Conservation (phyloP, 805 yeast genomes). For the Torulaspora indica region DNA sequence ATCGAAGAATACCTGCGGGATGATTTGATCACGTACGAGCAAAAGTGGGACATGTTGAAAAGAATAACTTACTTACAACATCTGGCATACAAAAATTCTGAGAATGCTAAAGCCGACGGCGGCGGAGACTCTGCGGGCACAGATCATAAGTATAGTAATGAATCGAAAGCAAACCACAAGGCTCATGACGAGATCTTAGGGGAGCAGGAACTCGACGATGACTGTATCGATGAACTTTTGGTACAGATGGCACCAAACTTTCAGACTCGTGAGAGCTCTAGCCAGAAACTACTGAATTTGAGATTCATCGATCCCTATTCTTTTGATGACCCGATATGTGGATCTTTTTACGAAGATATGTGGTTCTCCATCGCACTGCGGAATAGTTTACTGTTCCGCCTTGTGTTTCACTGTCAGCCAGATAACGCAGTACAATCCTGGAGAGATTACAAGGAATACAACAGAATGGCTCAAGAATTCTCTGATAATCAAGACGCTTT, state of each 20-base stretch:
- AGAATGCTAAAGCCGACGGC: slow-evolving; percentile 36
- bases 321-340: slow-evolving; percentile 81
- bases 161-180: slow-evolving; percentile 10
- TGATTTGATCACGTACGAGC: slow-evolving; percentile 44
- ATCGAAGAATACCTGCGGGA: slow-evolving; percentile 53
- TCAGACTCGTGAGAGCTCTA: slow-evolving; percentile 10
- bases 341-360: slow-evolving; percentile 75
- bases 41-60: slow-evolving; percentile 68
- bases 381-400: slow-evolving; percentile 74
- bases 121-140: slow-evolving; percentile 31
- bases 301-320: slow-evolving; percentile 77
- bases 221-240: slow-evolving; percentile 29
- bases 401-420: slow-evolving; percentile 91
- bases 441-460: slow-evolving; percentile 77
- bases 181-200: slow-evolving; percentile 17
- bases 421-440: slow-evolving; percentile 87
- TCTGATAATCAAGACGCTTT: slow-evolving; percentile 27
- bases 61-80: slow-evolving; percentile 66
- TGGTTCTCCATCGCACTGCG: slow-evolving; percentile 82
- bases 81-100: slow-evolving; percentile 49
- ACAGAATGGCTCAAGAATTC: slow-evolving; percentile 58
- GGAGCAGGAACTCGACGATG: slow-evolving; percentile 32
- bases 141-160: neutral
- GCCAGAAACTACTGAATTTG: slow-evolving; percentile 23
- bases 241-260: slow-evolving; percentile 27